Evolutionary conservation across 2,329 filamentous ascomycete species (phyloP).

Genomic region (Incumbomyces delicatus): DNA sequence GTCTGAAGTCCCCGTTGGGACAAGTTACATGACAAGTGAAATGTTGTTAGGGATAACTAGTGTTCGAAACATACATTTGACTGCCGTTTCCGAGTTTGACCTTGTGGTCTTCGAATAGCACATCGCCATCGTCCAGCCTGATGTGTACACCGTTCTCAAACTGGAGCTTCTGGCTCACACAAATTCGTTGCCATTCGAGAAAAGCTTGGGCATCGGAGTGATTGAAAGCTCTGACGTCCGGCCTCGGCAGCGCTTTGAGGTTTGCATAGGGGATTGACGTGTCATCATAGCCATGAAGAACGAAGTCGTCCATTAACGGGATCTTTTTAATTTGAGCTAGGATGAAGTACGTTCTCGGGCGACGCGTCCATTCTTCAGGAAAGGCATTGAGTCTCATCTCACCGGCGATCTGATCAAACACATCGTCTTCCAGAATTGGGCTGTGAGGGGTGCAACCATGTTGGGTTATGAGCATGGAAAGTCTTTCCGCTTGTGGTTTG

Average conservation of each 20-base stretch:
- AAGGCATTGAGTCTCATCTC: not conserved
- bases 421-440: too few species aligned
- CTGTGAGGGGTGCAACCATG: too few species aligned
- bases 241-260: not conserved
- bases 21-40: too few species aligned
- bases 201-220: not conserved
- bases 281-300: not conserved
- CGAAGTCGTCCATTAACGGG: not conserved
- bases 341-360: not conserved
- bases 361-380: not conserved
- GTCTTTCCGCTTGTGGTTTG: too few species aligned
- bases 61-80: not conserved
- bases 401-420: not conserved
- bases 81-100: not conserved
- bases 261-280: not conserved
- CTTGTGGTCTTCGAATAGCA: not conserved
- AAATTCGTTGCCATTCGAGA: not conserved
- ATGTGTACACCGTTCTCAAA: not conserved
- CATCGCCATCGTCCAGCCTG: not conserved
- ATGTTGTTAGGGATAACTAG: not conserved
- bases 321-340: not conserved
- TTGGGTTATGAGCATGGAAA: too few species aligned
- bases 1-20: too few species aligned
- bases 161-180: not conserved
- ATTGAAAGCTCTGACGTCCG: not conserved